Evolutionary conservation across 768 basidiomycete genomes (phyloP), one percentile per base, ranked within the genome.

Genomic region (Boletus tylopilopsis): DNA sequence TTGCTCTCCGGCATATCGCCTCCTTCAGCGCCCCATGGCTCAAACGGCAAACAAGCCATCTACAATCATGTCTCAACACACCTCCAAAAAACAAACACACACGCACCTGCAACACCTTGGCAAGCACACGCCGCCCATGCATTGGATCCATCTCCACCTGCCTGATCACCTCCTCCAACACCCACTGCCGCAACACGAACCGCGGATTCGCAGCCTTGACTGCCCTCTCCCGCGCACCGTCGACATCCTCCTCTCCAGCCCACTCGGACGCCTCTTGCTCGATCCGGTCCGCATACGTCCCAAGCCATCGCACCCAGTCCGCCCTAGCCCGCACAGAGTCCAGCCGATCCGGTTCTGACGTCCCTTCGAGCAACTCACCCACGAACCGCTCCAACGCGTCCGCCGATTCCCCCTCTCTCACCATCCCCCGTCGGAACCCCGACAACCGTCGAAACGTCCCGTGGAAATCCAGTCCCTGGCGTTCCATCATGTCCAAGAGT

Each of bases 141-240:
- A 73, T 71, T 10, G 73, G 63, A 59, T 93, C 87, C 51, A 69
- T 68, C 62, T 93, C 88, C 2, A 92, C 79, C 55, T 78, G 78
- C 53, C 70, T 68, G 62, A 98, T 98, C 21, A 90, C 85, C 62
- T 98, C 94, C 65, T 98, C 94, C 29, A 99, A 74, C 9, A 98
- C 72, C 96, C 96, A 98, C 68, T 98, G 96, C 51, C 96, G 75
- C 51, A 98, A 68, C 29, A 95, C 84, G 68, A 99, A 98, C 30
- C 94, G 76, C 16, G 96, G 96, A 64, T 99, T 99, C 24, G 76
- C 81, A 21, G 54, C 65, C 53, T 73, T 76, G 71, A 80, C 78
- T 30, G 74, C 81, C 13, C 61, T 67, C 50, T 73, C 68, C 44
- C 85, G 70, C 52, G 76, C 76, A 1, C 53, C 69, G 41, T 81